phyloP scores from a whole-genome alignment of 805 yeast genomes.

The Kuraishia hungarica region DNA sequence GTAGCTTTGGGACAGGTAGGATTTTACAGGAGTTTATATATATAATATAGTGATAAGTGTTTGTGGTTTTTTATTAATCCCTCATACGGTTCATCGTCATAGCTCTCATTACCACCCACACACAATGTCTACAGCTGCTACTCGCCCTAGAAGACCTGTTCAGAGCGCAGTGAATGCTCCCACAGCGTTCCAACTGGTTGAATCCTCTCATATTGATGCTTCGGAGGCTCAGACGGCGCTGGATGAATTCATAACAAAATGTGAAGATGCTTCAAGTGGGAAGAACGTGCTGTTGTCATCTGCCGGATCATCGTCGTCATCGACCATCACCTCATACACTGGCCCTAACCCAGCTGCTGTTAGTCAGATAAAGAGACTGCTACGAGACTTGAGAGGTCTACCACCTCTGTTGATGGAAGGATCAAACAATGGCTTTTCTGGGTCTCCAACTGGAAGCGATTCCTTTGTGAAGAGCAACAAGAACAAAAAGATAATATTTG shows the following conservation, averaged over 20 bases:
- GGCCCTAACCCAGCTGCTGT: constrained; percentile 20
- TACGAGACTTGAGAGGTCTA: constrained; percentile 26
- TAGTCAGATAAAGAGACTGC: constrained; percentile 26
- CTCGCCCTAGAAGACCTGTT: not conserved
- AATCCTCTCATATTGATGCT: constrained; percentile 8
- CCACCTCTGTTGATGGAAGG: constrained; percentile 24
- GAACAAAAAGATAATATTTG: constrained; percentile 6
- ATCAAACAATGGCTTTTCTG: not conserved
- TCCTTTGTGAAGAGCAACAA: constrained; percentile 7
- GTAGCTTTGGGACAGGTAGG: too few relatives aligned
- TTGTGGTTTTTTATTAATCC: not conserved
- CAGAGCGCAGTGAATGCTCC: constrained; percentile 40
- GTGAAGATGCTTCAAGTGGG: constrained; percentile 11
- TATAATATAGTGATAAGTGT: not conserved
- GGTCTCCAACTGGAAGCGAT: not conserved
- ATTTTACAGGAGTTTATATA: too few relatives aligned
- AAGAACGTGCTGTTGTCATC: constrained; percentile 2
- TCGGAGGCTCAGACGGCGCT: constrained; percentile 16
- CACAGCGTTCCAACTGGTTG: constrained; percentile 26
- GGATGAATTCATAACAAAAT: constrained; percentile 15
- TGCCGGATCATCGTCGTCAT: constrained; percentile 5
- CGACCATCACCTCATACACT: constrained; percentile 8
- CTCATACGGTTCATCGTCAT: too few relatives aligned
- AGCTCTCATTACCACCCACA: too few relatives aligned
- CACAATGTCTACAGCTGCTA: not conserved